phyloP scores from a whole-genome alignment of 768 basidiomycete genomes.

The Hygrocybe coccinea region DNA sequence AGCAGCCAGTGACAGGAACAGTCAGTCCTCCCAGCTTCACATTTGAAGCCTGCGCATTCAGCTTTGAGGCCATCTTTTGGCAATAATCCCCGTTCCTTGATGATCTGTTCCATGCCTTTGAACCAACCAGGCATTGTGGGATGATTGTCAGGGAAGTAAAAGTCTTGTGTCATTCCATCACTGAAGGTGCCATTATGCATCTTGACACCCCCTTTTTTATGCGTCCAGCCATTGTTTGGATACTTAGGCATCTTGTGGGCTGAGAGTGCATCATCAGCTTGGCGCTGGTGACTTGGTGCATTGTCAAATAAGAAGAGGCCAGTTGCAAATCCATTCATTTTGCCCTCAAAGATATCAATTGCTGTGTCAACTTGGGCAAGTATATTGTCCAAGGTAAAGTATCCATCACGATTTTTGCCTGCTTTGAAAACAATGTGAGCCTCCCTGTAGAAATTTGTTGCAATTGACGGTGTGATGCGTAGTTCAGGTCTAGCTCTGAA shows the following conservation, averaged over 20 bases:
- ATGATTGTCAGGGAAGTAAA: conserved; percentile 29
- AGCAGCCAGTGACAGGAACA: conserved; percentile 18
- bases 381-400: conserved; percentile 23
- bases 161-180: conserved; percentile 22
- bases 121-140: conserved; percentile 22
- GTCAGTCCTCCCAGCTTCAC: conserved; percentile 11
- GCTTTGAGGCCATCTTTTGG: conserved; percentile 16
- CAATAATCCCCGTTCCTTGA: conserved; percentile 19
- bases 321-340: conserved; percentile 8
- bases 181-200: conserved; percentile 4
- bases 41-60: conserved; percentile 23
- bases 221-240: conserved; percentile 20
- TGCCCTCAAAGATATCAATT: conserved; percentile 20
- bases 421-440: conserved; percentile 17
- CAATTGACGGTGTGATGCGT: too few species aligned
- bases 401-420: conserved; percentile 22
- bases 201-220: neutral
- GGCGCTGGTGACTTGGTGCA: conserved; percentile 23
- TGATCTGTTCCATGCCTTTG: conserved; percentile 36
- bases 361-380: conserved; percentile 18
- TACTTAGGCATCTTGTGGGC: conserved; percentile 25
- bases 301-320: conserved; percentile 26
- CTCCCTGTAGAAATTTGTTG: neutral
- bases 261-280: conserved; percentile 19
- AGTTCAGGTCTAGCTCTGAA: too few species aligned